Evolutionary conservation across 768 basidiomycete species (phyloP), one percentile per base, ranked within the genome.

Genomic region (Tephrocybe sp.): DNA sequence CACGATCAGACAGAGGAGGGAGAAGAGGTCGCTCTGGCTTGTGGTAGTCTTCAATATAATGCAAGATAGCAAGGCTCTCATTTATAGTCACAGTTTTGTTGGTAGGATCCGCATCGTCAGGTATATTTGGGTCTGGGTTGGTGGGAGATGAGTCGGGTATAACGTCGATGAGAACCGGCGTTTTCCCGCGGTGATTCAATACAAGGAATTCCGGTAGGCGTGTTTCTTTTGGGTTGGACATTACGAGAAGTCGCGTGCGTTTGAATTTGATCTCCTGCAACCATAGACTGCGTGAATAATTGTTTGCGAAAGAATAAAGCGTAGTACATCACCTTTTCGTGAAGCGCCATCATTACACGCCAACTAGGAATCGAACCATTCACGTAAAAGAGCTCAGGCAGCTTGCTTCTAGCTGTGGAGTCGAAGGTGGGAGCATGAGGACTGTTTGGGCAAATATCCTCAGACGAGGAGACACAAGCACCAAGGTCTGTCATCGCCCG

Each of bases 61-160:
- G 56, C n/a, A 67, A 57, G 30, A 65, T 65, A 23, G 65, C 64
- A 24, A 66, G 49, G 39, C 57, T 64, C 45, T 66, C 63, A 34
- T 64, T 63, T 39, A 68, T 53, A 2, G 42, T 54, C n/a, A 57
- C 45, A 16, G 39, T 42, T 1, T 41, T 47, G 25, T 46, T 16
- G 18, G 12, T 30, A 15, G 34, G 18, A 9, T 47, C 43, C 37
- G 15, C 12, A 10, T 13, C 15, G 7, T 42, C 22, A 3, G 18
- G 25, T 3, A 10, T 33, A 23, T 47, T 21, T 16, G 43, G 29
- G 38, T 24, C 5, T 24, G 30, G 30, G 13, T 42, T 42, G 13
- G 45, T 27, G n/a, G n/a, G n/a, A n/a, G 31, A 36, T 22, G 33
- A 11, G 45, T 31, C 30, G 48, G 29, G n/a, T 27, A 48, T 21